These are phyloP conservation scores for Teunomyces pallodes DNA, from an alignment of 805 yeast genomes.

Conservation along the genomic window DNA sequence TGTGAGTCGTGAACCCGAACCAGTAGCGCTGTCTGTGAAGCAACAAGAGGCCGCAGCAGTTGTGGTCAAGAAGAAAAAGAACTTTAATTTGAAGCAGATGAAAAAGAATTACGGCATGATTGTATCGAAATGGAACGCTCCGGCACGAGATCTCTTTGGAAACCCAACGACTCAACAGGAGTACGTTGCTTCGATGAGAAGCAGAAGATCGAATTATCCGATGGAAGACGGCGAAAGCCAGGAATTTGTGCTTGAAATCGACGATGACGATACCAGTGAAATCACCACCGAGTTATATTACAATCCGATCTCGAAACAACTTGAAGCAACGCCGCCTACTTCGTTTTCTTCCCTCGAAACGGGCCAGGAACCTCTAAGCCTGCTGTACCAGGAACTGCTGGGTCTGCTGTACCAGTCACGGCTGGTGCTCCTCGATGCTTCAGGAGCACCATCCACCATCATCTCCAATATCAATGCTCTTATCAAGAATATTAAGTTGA, in stretches of 20 bases:
- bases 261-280: slow-evolving; percentile 21
- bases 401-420: not conserved
- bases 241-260: slow-evolving; percentile 29
- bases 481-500: slow-evolving; percentile 33
- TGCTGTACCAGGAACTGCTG: not conserved
- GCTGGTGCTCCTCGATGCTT: slow-evolving; percentile 1
- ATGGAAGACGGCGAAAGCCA: slow-evolving; percentile 10
- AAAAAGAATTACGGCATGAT: slow-evolving; percentile 22
- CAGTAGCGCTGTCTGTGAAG: not conserved
- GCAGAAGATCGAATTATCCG: not conserved
- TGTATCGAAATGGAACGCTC: slow-evolving; percentile 31
- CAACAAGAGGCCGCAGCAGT: not conserved
- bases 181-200: not conserved
- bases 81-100: slow-evolving; percentile 5
- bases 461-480: slow-evolving; percentile 31
- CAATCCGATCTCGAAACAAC: slow-evolving; percentile 31
- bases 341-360: slow-evolving; percentile 4
- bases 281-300: slow-evolving; percentile 27
- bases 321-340: slow-evolving; percentile 26
- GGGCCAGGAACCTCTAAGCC: no score
- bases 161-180: not conserved
- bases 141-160: slow-evolving; percentile 6
- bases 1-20: not conserved
- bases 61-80: not conserved
- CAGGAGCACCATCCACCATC: slow-evolving; percentile 15